Conservation (phyloP, 495 filamentous ascomycete genomes). For the Amorphotheca resinae region DNA sequence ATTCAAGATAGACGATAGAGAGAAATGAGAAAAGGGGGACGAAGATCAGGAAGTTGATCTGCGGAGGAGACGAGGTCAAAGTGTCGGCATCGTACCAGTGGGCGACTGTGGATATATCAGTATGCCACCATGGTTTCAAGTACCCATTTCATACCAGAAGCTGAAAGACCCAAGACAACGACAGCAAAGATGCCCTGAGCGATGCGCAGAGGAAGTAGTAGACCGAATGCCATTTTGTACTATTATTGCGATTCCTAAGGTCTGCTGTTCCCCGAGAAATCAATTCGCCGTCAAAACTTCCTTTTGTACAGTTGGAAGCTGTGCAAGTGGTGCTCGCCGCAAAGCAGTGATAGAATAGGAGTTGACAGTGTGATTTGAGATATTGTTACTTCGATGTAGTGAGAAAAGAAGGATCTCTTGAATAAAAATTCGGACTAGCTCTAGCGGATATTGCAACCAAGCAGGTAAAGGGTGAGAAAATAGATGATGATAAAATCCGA, state of each 20-base stretch:
- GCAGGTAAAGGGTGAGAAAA: too few relatives aligned
- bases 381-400: too few relatives aligned
- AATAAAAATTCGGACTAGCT: too few relatives aligned
- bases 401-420: too few relatives aligned
- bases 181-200: slow-evolving; percentile 51
- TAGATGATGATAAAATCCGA: too few relatives aligned
- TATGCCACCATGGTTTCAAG: background rate
- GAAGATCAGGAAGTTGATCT: slow-evolving; percentile 66
- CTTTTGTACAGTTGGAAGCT: slow-evolving; percentile 3
- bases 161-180: slow-evolving; percentile 53
- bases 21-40: slow-evolving; percentile 51
- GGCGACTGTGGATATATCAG: slow-evolving; percentile 26
- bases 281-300: background rate
- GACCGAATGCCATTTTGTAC: slow-evolving; percentile 15
- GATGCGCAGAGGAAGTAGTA: slow-evolving; percentile 19
- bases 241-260: slow-evolving; percentile 5
- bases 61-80: slow-evolving; percentile 33
- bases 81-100: slow-evolving; percentile 39
- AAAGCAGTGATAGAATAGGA: slow-evolving; percentile 11
- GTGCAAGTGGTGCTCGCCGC: slow-evolving; percentile 18
- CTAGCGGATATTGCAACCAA: too few relatives aligned
- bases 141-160: slow-evolving; percentile 44
- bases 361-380: too few relatives aligned
- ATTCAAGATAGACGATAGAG: slow-evolving; percentile 50
- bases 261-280: background rate